Conservation (phyloP, 768 basidiomycete genomes). For the Mrakia blollopis region DNA sequence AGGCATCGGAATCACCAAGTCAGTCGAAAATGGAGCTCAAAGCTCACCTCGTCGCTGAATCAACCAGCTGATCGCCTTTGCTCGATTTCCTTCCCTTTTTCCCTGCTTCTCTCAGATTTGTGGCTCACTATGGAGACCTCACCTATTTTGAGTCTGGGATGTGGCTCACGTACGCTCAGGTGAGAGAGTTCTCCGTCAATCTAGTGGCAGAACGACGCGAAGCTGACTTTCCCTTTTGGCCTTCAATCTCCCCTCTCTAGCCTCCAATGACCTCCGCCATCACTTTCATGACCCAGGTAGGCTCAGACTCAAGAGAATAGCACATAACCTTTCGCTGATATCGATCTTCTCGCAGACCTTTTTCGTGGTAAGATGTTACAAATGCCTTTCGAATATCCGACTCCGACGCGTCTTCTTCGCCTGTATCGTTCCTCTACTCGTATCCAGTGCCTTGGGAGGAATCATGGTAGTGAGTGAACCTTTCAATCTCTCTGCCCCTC, state of each 20-base stretch:
- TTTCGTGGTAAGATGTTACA: not conserved
- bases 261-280: not conserved
- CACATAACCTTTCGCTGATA: not conserved
- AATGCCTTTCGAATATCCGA: not conserved
- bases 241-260: not conserved
- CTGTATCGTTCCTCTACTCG: not conserved
- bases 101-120: not conserved
- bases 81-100: not conserved
- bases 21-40: not conserved
- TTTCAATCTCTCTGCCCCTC: not conserved
- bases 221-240: not conserved
- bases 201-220: not conserved
- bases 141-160: not conserved
- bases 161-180: slow-evolving; percentile 6
- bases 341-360: not conserved
- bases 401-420: not conserved
- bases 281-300: not conserved
- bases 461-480: not conserved
- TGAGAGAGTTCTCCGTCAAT: not conserved
- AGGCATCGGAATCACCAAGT: not conserved
- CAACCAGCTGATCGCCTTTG: not conserved
- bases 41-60: not conserved
- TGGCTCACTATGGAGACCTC: not conserved
- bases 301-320: not conserved
- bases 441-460: not conserved